Base-by-base conservation (phyloP, 495 filamentous ascomycete genomes). In the Gamarada debralockiae region DNA sequence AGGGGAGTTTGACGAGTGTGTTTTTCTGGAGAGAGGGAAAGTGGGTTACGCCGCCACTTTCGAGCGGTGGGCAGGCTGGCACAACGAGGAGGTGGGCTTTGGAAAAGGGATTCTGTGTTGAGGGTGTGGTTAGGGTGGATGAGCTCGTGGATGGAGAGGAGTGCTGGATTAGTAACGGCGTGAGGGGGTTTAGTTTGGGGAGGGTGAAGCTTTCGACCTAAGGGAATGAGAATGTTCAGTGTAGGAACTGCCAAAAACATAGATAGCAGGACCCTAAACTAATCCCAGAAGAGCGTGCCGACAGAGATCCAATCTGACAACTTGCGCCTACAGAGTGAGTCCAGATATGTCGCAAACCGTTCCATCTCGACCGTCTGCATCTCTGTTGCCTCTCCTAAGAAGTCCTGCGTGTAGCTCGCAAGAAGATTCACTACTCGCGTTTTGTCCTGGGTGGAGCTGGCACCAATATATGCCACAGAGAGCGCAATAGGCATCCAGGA, bases 111-210 rank as follows among this genome's bases (percentile, higher is more conserved):
- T 77, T 70, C 18, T 79, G 87, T 64, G 66, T 72, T n/a, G 87
- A 95, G 61, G 73, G 78, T 38, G 60, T 71, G 1, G 72, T 93
- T 15, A 60, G 46, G 9, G 72, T 61, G 2, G 63, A 75, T 15
- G 80, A 78, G 10, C 64, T 96, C 15, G 62, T 79, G 10, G 73
- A 88, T 59, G 87, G 84, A 3, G 90, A 96, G 65, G 75, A 80
- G 48, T 86, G 89, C 55, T 90, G 87, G 84, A 69, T 96, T 52
- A 93, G 89, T 60, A 95, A 90, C 66, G 89, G 85, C 0, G 86
- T 87, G n/a, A 75, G 86, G 55, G 90, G 90, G 0, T 95, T 92
- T 60, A 75, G 83, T 14, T 66, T 55, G 23, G 77, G 76, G 22
- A 61, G 63, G 44, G 34, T 74, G 8, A 58, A 66, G 41, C 39